A percentile compares a stretch with the other conserved stretches of the same genome.
Conservation (phyloP, 2,329 filamentous ascomycete species). For the Penicillium psychrosexuale region DNA sequence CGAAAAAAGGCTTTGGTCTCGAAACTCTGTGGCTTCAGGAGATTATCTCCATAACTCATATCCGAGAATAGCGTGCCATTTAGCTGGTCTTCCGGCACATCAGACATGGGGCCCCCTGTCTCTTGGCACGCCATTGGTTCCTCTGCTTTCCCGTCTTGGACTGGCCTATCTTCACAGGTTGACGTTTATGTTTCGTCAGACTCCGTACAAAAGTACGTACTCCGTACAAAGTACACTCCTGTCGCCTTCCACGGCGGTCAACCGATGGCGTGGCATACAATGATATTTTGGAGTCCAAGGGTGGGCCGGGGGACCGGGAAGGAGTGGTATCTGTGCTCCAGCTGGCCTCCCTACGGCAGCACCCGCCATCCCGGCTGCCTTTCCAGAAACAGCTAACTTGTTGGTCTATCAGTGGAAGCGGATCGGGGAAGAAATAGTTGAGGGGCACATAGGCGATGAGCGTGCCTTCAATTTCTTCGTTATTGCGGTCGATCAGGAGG, state of each 20-base stretch:
- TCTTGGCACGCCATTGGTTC: background rate
- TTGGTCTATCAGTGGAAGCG: background rate
- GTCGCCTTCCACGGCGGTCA: background rate
- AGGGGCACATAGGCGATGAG: background rate
- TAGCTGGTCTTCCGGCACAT: background rate
- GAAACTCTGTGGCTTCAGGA: background rate
- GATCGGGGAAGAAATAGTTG: background rate
- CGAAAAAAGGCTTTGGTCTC: background rate
- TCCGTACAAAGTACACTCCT: background rate
- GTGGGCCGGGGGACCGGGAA: background rate
- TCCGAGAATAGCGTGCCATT: background rate
- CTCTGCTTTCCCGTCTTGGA: background rate
- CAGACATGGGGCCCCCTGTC: background rate
- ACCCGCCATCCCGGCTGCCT: constrained; percentile 14
- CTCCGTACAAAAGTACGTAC: background rate
- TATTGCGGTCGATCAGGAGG: constrained; percentile 4
- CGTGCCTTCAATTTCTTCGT: background rate
- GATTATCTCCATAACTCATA: background rate
- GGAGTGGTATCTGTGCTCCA: background rate
- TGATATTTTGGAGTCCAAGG: background rate
- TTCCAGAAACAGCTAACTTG: constrained; percentile 9
- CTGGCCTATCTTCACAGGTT: background rate
- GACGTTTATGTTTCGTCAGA: background rate
- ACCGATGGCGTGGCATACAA: background rate
- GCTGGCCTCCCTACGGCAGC: constrained; percentile 4